Evolutionary conservation across 2,329 filamentous ascomycete species (phyloP), one percentile per base, ranked within the genome.

Genomic region (Exophiala calicioides): DNA sequence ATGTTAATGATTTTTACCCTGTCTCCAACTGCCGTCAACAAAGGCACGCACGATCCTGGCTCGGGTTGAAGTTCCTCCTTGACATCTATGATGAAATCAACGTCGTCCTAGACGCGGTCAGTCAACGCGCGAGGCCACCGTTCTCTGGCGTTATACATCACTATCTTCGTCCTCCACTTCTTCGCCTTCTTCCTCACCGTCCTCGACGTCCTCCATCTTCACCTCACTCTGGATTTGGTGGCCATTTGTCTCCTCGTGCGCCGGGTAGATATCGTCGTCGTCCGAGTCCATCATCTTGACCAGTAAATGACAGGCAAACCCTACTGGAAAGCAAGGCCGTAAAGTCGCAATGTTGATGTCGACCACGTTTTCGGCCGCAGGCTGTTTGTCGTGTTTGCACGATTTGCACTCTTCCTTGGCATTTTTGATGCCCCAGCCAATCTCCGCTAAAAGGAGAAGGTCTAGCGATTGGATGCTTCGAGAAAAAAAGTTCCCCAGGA

Each of bases 81-180:
- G 23, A 67, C 68, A 56, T 74, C 71, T 50, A 71, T 74, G 42
- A 74, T 74, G 46, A 74, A 74, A 55, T 74, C 72, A 52, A 74
- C 72, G 31, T 74, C 71, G 53, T 74, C 71, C 71, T 74, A n/a
- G n/a, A n/a, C n/a, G 48, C 1, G 44, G 13, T 31, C 23, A 13
- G 19, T 44, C 12, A 44, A 33, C 45, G 19, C 21, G 15, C 12
- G 8, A 32, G 67, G 62, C 46, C 64, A 65, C 46, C 73, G 73
- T 34, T 73, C 72, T 31, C 20, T 31, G 67, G 60, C 37, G 63
- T 59, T 57, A 58, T 49, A 66, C 63, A 46, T 69, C 63, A 50
- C 56, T 60, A 30, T 69, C 65, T 47, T 65, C 62, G 27, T 58
- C 59, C 44, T 63, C 61, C 16, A 58, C 59, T 41, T 58, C 51